These are phyloP conservation scores for Parasitella parasitica DNA, from an alignment of 371 early-diverging fungal genomes.

Conservation along the genomic window DNA sequence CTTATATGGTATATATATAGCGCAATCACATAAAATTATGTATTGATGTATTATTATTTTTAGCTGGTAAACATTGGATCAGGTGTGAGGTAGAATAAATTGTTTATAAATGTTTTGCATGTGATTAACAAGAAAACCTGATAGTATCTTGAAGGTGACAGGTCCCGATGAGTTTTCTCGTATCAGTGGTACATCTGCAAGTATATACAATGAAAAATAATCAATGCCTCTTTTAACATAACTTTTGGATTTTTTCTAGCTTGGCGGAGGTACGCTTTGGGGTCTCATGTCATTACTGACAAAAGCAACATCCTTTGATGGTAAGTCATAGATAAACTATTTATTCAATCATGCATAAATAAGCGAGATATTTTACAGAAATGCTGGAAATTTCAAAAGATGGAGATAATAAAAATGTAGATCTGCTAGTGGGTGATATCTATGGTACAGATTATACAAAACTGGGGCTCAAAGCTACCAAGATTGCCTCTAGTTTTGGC, in stretches of 20 bases:
- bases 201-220: background rate
- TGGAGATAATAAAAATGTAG: constrained; percentile 92
- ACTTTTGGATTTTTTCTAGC: constrained; percentile 33
- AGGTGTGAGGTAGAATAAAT: constrained; percentile 67
- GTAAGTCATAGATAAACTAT: constrained; percentile 28
- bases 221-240: too few relatives aligned
- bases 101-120: background rate
- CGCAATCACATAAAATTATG: background rate
- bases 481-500: constrained; percentile 94
- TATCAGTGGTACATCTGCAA: constrained; percentile 91
- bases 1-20: constrained; percentile 66
- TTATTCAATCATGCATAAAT: background rate
- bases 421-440: constrained; percentile 96
- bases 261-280: constrained; percentile 98
- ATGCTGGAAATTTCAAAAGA: constrained; percentile 91
- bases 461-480: constrained; percentile 86
- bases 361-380: constrained; percentile 44
- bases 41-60: background rate
- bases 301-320: constrained; percentile 82
- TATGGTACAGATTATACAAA: constrained; percentile 89
- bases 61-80: constrained; percentile 91
- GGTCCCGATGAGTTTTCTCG: constrained; percentile 71
- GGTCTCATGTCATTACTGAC: constrained; percentile 89
- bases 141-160: constrained; percentile 82
- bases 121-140: background rate